phyloP scores from a whole-genome alignment of 2,329 filamentous ascomycete species.

The Dothidotthia symphoricarpi region DNA sequence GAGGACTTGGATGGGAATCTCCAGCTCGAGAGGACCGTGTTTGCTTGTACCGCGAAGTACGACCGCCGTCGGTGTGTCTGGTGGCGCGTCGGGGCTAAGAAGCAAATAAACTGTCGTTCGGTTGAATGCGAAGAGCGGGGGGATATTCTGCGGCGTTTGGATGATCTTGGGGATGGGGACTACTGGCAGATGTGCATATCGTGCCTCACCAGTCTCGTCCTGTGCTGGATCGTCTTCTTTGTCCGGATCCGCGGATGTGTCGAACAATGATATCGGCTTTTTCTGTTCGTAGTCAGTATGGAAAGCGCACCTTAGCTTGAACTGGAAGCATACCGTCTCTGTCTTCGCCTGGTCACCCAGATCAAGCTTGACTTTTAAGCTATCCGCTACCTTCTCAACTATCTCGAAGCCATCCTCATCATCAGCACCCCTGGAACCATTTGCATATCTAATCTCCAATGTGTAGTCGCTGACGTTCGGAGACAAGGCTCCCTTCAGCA shows the following conservation, averaged over 20 bases:
- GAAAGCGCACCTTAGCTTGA: neutral
- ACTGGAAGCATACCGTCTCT: constrained; percentile 12
- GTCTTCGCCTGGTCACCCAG: constrained; percentile 6
- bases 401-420: constrained; percentile 60
- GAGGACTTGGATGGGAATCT: constrained; percentile 60
- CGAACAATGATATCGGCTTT: constrained; percentile 60
- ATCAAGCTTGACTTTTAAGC: constrained; percentile 44
- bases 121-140: constrained; percentile 65
- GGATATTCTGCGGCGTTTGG: constrained; percentile 63
- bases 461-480: constrained; percentile 65
- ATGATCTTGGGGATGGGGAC: constrained; percentile 57
- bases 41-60: constrained; percentile 57
- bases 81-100: constrained; percentile 53
- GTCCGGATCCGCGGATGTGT: constrained; percentile 50
- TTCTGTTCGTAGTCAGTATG: constrained; percentile 22
- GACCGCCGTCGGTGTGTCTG: constrained; percentile 55
- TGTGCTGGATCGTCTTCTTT: constrained; percentile 29
- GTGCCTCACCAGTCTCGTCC: constrained; percentile 32
- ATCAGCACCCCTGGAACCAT: constrained; percentile 8
- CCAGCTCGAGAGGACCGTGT: constrained; percentile 60
- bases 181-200: constrained; percentile 54
- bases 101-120: constrained; percentile 66
- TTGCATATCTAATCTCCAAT: constrained; percentile 61
- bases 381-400: constrained; percentile 58
- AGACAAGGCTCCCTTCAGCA: constrained; percentile 69